phyloP scores from a whole-genome alignment of 2,329 filamentous ascomycete species.

The Cladosporium sp. region DNA sequence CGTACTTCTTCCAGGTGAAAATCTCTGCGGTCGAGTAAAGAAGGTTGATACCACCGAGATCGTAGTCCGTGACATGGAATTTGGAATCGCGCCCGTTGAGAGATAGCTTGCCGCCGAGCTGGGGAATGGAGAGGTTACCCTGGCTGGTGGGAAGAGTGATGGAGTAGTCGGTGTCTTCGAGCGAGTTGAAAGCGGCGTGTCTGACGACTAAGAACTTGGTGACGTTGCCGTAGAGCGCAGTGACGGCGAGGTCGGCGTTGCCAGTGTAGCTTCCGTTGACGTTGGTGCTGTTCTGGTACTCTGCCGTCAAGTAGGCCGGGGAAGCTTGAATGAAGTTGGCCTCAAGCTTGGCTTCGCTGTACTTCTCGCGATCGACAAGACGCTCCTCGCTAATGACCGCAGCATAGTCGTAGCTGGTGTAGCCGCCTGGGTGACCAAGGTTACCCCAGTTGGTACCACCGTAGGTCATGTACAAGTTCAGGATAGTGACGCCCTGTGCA shows the following conservation, averaged over 20 bases:
- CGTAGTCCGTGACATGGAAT: constrained; percentile 67
- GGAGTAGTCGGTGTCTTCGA: constrained; percentile 60
- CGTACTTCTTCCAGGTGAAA: constrained; percentile 67
- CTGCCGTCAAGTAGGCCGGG: constrained; percentile 65
- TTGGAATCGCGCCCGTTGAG: constrained; percentile 66
- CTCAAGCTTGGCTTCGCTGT: constrained; percentile 74
- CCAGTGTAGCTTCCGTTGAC: constrained; percentile 55
- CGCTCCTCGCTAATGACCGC: constrained; percentile 69
- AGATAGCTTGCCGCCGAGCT: constrained; percentile 57
- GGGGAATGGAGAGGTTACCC: constrained; percentile 59
- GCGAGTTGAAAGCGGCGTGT: constrained; percentile 65
- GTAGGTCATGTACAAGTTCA: constrained; percentile 68
- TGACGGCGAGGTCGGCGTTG: constrained; percentile 57
- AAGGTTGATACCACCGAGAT: constrained; percentile 58
- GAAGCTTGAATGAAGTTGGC: constrained; percentile 74
- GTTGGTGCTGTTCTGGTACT: constrained; percentile 50
- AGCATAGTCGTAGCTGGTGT: constrained; percentile 61
- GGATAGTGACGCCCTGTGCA: constrained; percentile 14
- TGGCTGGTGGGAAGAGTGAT: constrained; percentile 62
- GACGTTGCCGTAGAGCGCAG: constrained; percentile 57
- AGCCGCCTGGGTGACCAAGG: constrained; percentile 64
- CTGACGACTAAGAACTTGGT: constrained; percentile 64
- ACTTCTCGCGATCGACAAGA: constrained; percentile 70
- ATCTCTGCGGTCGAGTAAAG: constrained; percentile 71
- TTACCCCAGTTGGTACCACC: constrained; percentile 78